Evolutionary conservation across 176 grass and related monocot species (phyloP), one percentile per base, ranked within the genome.

Genomic region (Rhynchospora pubera): DNA sequence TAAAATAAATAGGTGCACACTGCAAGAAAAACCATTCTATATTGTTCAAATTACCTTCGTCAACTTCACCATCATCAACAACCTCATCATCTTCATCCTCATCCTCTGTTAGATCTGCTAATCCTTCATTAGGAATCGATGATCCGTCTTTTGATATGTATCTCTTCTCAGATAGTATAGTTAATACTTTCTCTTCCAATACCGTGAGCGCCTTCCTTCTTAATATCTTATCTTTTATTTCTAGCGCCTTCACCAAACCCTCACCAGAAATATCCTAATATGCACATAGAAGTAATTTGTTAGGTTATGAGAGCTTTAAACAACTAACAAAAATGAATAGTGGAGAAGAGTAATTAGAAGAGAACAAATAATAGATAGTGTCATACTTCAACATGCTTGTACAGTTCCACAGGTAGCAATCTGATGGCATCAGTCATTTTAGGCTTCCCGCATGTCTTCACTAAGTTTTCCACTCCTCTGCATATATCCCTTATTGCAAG

Each of bases 301-400:
- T 14, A 76, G 23, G 47, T 18, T 18, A 23, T 13, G 3, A 76
- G 5, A 69, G 50, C 23, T 77, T 79, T 81, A 78, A 86, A 57
- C 2, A 88, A 82, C 52, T 67, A 85, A 19, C 62, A 80, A 77
- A 19, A 5, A 75, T 75, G 46, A 28, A 75, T 26, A 53, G 15
- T 76, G 48, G 22, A 76, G 8, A 24, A 72, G n/a, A 47, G 3
- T 46, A 76, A 30, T 23, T 55, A 55, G 46, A 50, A 28, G 23
- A 30, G 11, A 76, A 62, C 61, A 51, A 85, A 79, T 67, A 7
- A 81, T 50, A 75, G 44, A 79, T 79, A 46, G 67, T 64, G 84
- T 42, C 92, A 30, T 98, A 98, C 95, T 91, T 98, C 95, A 85
- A 98, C 95, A 88, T 93, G 95, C 87, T 87, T 98, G 91, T 98